Conservation (phyloP, 129 eudicot genomes). For the Apium graveolens region DNA sequence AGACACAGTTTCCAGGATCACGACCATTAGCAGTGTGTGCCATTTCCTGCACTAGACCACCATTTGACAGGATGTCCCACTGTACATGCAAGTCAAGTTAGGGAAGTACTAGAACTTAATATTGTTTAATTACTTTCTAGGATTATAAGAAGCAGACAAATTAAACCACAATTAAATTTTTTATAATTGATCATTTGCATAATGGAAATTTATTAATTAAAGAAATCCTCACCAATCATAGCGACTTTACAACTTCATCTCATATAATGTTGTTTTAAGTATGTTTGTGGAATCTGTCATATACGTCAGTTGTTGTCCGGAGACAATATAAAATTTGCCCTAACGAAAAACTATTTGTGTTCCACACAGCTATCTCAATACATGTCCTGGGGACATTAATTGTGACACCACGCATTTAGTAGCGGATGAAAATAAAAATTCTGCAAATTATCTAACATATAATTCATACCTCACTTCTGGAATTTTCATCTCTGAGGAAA, state of each 20-base stretch:
- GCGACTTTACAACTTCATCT: background rate
- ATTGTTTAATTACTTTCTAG: background rate
- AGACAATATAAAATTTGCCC: background rate
- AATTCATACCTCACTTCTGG: slow-evolving; percentile 65
- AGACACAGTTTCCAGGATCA: slow-evolving; percentile 91
- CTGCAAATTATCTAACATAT: background rate
- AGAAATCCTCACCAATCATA: background rate
- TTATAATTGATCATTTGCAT: background rate
- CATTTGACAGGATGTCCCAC: slow-evolving; percentile 97
- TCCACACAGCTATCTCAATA: background rate
- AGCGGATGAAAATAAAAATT: background rate
- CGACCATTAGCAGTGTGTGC: slow-evolving; percentile 94
- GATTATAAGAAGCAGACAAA: background rate
- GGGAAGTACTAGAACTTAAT: background rate
- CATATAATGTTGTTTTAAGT: background rate
- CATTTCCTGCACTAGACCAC: slow-evolving; percentile 96
- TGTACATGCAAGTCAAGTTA: slow-evolving; percentile 15
- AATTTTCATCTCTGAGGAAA: slow-evolving; percentile 76
- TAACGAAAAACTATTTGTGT: background rate
- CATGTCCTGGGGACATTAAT: background rate
- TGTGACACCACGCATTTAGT: background rate
- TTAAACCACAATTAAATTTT: background rate
- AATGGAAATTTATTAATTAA: background rate
- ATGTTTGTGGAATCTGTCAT: background rate
- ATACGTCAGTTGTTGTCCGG: background rate